A percentile compares a stretch with the other conserved stretches of the same genome.
These are phyloP conservation scores for Pelargonium exstipulatum DNA, from an alignment of 441 rosid species.

Conservation along the genomic window DNA sequence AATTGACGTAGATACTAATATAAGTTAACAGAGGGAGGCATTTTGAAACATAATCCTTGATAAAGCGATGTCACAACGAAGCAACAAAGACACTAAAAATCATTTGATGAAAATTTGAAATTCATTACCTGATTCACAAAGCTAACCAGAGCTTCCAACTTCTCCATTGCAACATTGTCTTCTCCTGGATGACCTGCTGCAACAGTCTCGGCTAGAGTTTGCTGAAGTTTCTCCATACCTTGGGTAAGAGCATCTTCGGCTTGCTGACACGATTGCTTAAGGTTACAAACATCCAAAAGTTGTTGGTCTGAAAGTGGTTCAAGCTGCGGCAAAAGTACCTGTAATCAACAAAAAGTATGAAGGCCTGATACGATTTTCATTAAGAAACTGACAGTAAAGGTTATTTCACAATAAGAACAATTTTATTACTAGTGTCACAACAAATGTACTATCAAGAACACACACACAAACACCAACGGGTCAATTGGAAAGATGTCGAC, in stretches of 20 bases:
- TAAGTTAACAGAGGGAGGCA: too few relatives aligned
- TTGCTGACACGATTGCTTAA: slow-evolving; percentile 73
- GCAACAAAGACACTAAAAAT: not conserved
- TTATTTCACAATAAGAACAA: not conserved
- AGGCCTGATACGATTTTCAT: not conserved
- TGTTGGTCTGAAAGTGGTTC: slow-evolving; percentile 69
- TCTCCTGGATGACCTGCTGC: slow-evolving; percentile 56
- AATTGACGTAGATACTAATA: too few relatives aligned
- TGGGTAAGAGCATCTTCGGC: slow-evolving; percentile 94
- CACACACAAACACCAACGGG: too few relatives aligned
- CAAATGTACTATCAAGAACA: too few relatives aligned
- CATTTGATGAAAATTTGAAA: slow-evolving; percentile 11
- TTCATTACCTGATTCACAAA: slow-evolving; percentile 69
- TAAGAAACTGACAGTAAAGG: not conserved
- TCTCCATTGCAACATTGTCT: slow-evolving; percentile 65
- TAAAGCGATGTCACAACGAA: not conserved
- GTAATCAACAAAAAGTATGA: slow-evolving; percentile 22
- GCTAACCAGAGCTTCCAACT: slow-evolving; percentile 60
- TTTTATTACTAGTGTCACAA: too few relatives aligned
- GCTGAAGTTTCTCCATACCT: slow-evolving; percentile 82
- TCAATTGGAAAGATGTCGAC: too few relatives aligned
- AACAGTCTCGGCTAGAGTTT: slow-evolving; percentile 52
- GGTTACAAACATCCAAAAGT: slow-evolving; percentile 42
- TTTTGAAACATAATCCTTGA: not conserved
- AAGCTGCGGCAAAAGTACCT: slow-evolving; percentile 69